These are phyloP conservation scores for Urochloa ruziziensis DNA, from an alignment of 176 grass and related monocot species.

Conservation along the genomic window DNA sequence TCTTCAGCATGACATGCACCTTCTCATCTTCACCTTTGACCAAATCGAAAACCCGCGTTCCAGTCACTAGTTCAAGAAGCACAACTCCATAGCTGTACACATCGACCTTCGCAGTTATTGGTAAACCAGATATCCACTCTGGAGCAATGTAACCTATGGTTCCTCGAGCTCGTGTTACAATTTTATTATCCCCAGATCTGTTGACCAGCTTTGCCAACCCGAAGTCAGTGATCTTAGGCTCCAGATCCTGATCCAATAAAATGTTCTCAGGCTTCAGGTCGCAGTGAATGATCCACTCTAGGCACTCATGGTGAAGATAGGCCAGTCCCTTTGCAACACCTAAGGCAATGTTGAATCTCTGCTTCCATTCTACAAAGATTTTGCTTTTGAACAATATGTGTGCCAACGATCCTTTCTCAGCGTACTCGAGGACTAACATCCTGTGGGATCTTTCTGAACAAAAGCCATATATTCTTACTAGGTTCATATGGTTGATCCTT, in stretches of 20 bases:
- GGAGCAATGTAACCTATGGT: conserved; percentile 51
- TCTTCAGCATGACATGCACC: conserved; percentile 27
- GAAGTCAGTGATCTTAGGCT: conserved; percentile 52
- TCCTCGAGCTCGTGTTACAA: conserved; percentile 4
- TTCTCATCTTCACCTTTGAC: conserved; percentile 20
- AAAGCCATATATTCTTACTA: conserved; percentile 45
- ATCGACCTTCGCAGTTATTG: conserved; percentile 36
- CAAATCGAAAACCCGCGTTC: conserved; percentile 23
- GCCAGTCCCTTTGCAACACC: conserved; percentile 47
- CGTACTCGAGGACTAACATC: conserved; percentile 44
- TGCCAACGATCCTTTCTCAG: conserved; percentile 42
- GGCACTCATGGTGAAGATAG: conserved; percentile 56
- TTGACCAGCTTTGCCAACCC: conserved; percentile 43
- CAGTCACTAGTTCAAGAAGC: conserved; percentile 41
- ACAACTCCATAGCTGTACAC: conserved; percentile 48
- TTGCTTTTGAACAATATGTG: conserved; percentile 23
- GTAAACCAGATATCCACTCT: conserved; percentile 42
- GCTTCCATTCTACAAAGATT: conserved; percentile 30
- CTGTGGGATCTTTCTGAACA: conserved; percentile 50
- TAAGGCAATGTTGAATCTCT: conserved; percentile 45
- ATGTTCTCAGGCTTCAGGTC: conserved; percentile 50
- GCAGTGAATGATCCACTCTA: conserved; percentile 54
- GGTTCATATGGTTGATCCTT: conserved; percentile 55
- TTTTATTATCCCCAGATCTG: conserved; percentile 15
- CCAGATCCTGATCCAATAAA: conserved; percentile 32